A percentile compares a stretch with the other conserved stretches of the same genome.
Evolutionary conservation across 306 rosid species (phyloP).

Genomic region (Rosa chinensis): DNA sequence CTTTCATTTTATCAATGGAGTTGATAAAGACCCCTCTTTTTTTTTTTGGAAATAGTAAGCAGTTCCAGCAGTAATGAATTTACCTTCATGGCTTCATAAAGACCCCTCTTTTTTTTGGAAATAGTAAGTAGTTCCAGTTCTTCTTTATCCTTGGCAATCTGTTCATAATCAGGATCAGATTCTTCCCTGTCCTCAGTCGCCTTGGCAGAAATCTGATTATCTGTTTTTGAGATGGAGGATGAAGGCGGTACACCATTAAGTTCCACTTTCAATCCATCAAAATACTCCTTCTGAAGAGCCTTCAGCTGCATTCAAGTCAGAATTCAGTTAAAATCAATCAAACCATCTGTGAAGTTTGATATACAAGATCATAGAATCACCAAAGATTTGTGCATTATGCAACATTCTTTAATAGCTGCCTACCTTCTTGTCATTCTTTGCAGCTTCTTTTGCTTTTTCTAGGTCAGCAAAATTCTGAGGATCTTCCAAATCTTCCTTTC

Average conservation of each 20-base stretch:
- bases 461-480: constrained; percentile 68
- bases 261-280: constrained; percentile 75
- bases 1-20: background rate
- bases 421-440: constrained; percentile 71
- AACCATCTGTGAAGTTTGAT: background rate
- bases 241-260: constrained; percentile 46
- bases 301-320: constrained; percentile 51
- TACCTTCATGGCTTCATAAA: constrained; percentile 72
- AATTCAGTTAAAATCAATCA: constrained; percentile 25
- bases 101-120: constrained; percentile 58
- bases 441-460: constrained; percentile 82
- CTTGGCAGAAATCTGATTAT: constrained; percentile 41
- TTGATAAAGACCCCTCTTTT: constrained; percentile 51
- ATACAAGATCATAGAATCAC: background rate
- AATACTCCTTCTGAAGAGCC: constrained; percentile 65
- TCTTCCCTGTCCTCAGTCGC: constrained; percentile 41
- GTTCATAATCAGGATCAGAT: constrained; percentile 36
- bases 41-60: constrained; percentile 51
- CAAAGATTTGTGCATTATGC: background rate
- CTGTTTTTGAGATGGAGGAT: constrained; percentile 33
- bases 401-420: background rate
- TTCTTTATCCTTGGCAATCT: constrained; percentile 34
- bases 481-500: constrained; percentile 70
- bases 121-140: constrained; percentile 39
- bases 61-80: constrained; percentile 12